Evolutionary conservation across 1,284 basidiomycete genomes (phyloP).

Genomic region (Golubevia sp.): DNA sequence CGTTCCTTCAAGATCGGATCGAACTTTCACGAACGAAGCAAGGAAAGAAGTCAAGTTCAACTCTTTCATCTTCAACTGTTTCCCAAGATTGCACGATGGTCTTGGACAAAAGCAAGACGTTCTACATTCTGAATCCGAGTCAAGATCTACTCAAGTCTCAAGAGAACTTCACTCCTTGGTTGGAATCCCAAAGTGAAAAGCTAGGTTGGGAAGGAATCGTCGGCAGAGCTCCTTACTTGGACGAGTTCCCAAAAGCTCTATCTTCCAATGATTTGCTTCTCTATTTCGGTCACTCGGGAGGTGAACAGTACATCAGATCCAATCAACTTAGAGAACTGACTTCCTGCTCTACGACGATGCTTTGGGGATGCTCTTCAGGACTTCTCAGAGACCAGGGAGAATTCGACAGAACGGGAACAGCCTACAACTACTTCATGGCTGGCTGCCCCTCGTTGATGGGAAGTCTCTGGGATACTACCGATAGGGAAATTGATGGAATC

Average conservation of each 20-base stretch:
- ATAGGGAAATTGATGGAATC: conserved; percentile 92
- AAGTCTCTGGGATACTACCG: conserved; percentile 97
- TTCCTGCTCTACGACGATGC: conserved; percentile 87
- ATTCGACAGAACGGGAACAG: conserved; percentile 87
- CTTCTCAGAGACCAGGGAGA: conserved; percentile 85
- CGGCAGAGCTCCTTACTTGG: conserved; percentile 67
- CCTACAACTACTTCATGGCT: conserved; percentile 91
- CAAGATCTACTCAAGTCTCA: conserved; percentile 86
- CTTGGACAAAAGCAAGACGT: conserved; percentile 74
- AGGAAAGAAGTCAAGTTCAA: not conserved
- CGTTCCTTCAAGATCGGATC: conserved; percentile 80
- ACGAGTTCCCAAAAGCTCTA: conserved; percentile 42
- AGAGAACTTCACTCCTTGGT: conserved; percentile 77
- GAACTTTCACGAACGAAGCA: conserved; percentile 20
- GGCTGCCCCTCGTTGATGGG: conserved; percentile 92
- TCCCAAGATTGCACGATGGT: conserved; percentile 44
- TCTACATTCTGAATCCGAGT: conserved; percentile 88
- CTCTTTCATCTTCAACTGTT: conserved; percentile 62
- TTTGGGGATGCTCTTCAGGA: conserved; percentile 98
- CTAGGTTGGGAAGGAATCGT: conserved; percentile 82
- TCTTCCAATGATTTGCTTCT: conserved; percentile 40
- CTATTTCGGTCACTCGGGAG: conserved; percentile 96
- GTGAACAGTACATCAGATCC: conserved; percentile 88
- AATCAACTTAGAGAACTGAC: conserved; percentile 79
- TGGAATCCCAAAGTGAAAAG: conserved; percentile 69